Evolutionary conservation across 768 basidiomycete genomes (phyloP), one percentile per base, ranked within the genome.

Genomic region (Amanita pallidorosea): DNA sequence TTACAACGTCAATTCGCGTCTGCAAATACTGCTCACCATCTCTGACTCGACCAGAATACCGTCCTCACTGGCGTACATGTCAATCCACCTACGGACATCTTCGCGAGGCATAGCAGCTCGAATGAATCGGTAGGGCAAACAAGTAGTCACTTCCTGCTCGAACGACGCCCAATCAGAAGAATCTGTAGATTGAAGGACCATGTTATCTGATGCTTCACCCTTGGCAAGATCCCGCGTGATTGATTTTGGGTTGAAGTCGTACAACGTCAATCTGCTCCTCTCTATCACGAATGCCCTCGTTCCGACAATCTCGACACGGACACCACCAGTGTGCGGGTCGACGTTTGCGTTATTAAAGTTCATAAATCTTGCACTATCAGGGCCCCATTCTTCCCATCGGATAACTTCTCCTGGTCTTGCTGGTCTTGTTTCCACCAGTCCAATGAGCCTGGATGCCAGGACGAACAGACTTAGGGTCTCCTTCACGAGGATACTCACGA

Each of bases 331-430:
- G 15, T 17, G 13, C 1, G 46, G 46, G 22, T 45, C 31, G 45
- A 45, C 17, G 15, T 33, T 4, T 7, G 33, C 45, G 12, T 34
- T 8, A 22, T 23, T 20, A 17, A 47, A 36, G 1, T 47, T 47
- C 17, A 41, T 11, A 54, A 80, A 58, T 29, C 78, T 73, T 7
- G 75, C 72, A 4, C 68, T 69, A 11, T 35, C 41, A 7, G 74
- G 72, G 13, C 77, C 80, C 80, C 80, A 83, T 23, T 67, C 65
- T 2, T 66, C 55, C 79, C 79, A 83, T 25, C 7, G 18, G 22
- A 48, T 11, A 13, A 25, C 9, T 35, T 47, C 9, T 13, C 25
- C 47, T n/a, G 22, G 22, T 27, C 47, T 36, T 15, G 11, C 47
- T n/a, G 12, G 22, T 27, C 47, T 36, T 22, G 11, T 15, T 29